phyloP scores from a whole-genome alignment of 2,329 filamentous ascomycete species.

The Paecilomyces sp. region DNA sequence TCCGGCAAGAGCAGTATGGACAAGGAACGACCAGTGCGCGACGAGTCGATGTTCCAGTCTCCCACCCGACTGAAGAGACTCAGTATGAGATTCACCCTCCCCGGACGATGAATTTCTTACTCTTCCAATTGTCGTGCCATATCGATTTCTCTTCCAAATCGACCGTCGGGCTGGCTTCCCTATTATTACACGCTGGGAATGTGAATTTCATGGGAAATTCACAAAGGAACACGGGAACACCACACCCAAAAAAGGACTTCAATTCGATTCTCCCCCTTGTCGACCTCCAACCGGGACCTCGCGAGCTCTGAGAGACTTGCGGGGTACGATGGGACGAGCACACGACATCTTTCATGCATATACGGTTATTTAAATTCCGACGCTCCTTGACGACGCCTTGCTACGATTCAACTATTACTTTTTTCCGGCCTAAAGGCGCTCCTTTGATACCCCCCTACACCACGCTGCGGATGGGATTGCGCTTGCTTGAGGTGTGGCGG shows the following conservation, averaged over 20 bases:
- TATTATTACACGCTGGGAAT: background rate
- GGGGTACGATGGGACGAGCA: background rate
- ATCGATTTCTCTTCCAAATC: background rate
- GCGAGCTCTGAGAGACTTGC: background rate
- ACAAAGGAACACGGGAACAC: background rate
- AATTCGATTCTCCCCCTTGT: background rate
- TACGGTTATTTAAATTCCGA: background rate
- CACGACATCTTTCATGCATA: background rate
- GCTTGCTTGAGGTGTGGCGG: background rate
- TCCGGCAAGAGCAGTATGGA: constrained; percentile 26
- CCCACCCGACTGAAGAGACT: background rate
- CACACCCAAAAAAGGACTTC: background rate
- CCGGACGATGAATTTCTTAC: background rate
- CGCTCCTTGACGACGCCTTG: background rate
- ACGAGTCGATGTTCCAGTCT: background rate
- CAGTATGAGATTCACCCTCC: background rate
- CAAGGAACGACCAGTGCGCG: constrained; percentile 10
- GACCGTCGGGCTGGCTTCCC: background rate
- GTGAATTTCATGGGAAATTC: background rate
- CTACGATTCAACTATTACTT: background rate
- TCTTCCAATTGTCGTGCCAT: background rate
- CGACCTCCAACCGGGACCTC: background rate
- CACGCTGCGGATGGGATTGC: background rate
- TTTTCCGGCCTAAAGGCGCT: constrained; percentile 1
- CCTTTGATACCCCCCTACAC: background rate